phyloP scores from a whole-genome alignment of 2,329 filamentous ascomycete genomes.

The Knufia petricola region DNA sequence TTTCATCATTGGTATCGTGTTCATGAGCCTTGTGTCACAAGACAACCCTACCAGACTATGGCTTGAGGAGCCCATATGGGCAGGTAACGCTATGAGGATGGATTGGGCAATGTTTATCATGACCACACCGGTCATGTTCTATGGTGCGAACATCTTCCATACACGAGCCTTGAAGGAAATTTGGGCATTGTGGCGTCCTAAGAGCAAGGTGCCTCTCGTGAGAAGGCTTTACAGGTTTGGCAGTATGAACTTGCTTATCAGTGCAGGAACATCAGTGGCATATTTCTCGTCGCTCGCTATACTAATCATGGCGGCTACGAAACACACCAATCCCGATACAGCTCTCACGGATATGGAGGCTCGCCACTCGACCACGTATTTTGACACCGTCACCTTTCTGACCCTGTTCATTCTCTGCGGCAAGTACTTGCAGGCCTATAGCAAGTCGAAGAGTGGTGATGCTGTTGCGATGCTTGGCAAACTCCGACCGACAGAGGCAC shows the following conservation, averaged over 20 bases:
- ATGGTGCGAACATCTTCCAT: constrained; percentile 79
- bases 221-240: constrained; percentile 84
- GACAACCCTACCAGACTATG: constrained; percentile 51
- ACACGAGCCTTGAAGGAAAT: constrained; percentile 69
- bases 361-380: constrained; percentile 47
- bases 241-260: constrained; percentile 93
- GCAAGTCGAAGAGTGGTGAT: constrained; percentile 81
- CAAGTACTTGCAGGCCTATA: constrained; percentile 61
- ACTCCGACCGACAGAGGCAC: constrained; percentile 65
- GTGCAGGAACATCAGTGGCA: constrained; percentile 75
- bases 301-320: constrained; percentile 54
- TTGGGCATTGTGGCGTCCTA: constrained; percentile 62
- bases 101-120: constrained; percentile 74
- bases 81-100: constrained; percentile 60
- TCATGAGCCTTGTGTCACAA: constrained; percentile 68
- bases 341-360: constrained; percentile 7
- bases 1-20: constrained; percentile 79
- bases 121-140: constrained; percentile 78
- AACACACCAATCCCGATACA: constrained; percentile 25
- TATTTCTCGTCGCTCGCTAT: constrained; percentile 75
- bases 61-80: constrained; percentile 61
- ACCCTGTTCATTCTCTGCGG: constrained; percentile 74
- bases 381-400: constrained; percentile 86
- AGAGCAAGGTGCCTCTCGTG: constrained; percentile 62
- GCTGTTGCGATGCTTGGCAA: constrained; percentile 72